Conservation (phyloP, 2,329 filamentous ascomycete species). For the Amesomyces nigricolor region DNA sequence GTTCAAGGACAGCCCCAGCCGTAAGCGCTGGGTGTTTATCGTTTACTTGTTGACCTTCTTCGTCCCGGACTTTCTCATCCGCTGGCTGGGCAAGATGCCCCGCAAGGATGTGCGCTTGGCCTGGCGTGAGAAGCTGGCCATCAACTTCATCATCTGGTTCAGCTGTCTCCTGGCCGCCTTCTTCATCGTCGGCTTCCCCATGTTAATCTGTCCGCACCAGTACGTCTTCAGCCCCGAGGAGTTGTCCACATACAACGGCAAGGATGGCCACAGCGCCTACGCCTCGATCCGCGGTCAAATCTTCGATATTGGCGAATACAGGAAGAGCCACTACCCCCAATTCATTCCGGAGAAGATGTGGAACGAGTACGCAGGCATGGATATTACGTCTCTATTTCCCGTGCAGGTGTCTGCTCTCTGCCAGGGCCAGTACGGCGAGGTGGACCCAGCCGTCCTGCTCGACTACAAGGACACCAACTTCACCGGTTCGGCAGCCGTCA, state of each 20-base stretch:
- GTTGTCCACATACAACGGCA: conserved; percentile 67
- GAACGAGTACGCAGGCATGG: conserved; percentile 76
- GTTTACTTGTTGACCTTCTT: conserved; percentile 83
- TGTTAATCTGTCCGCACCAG: conserved; percentile 85
- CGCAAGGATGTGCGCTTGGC: conserved; percentile 88
- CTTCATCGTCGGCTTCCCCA: conserved; percentile 84
- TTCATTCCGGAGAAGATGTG: conserved; percentile 57
- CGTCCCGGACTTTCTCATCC: conserved; percentile 78
- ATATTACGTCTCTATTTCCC: conserved; percentile 86
- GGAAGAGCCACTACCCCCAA: conserved; percentile 71
- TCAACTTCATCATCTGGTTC: conserved; percentile 96
- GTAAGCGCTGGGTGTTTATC: conserved; percentile 85
- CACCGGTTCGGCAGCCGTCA: conserved; percentile 58
- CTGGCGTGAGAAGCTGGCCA: conserved; percentile 95
- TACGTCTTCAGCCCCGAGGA: conserved; percentile 78
- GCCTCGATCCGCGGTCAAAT: conserved; percentile 84
- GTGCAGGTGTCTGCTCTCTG: conserved; percentile 92
- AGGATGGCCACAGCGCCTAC: conserved; percentile 57
- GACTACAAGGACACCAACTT: conserved; percentile 77
- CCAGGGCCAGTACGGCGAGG: conserved; percentile 61
- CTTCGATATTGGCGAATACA: conserved; percentile 71
- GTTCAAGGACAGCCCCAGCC: conserved; percentile 66
- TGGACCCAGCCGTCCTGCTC: conserved; percentile 70
- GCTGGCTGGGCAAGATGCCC: conserved; percentile 72
- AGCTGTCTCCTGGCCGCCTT: conserved; percentile 73